Percentiles rank a stretch among this genome's conserved stretches.
These are phyloP conservation scores for Uronychia binucleata DNA, from an alignment of 73 alveolate species.

Conservation along the genomic window DNA sequence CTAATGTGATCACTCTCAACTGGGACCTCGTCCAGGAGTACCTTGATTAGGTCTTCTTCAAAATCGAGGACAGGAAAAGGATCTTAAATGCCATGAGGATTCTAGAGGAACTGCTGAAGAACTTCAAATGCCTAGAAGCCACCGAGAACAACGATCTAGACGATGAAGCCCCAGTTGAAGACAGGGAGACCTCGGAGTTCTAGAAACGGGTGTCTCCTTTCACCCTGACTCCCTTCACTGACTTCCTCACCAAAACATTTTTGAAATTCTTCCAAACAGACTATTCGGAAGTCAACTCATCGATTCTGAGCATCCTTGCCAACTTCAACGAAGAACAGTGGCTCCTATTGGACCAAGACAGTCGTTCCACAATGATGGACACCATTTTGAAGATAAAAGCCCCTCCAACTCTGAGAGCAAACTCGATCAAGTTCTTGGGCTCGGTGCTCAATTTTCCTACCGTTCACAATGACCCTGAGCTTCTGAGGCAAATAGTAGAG, in stretches of 20 bases:
- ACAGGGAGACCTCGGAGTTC: not conserved
- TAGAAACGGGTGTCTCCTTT: slow-evolving; percentile 6
- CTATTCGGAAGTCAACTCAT: slow-evolving; percentile 13
- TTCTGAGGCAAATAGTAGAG: not conserved
- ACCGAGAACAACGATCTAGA: not conserved
- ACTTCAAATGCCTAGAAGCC: slow-evolving; percentile 10
- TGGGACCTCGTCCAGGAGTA: not conserved
- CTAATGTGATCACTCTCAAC: not conserved
- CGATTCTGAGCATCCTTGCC: slow-evolving; percentile 6
- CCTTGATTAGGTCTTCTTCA: not conserved
- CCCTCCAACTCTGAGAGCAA: slow-evolving; percentile 32
- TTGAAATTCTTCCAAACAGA: not conserved
- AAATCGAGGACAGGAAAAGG: not conserved
- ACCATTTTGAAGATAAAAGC: slow-evolving; percentile 9
- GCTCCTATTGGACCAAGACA: slow-evolving; percentile 1
- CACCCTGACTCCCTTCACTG: not conserved
- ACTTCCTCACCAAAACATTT: not conserved
- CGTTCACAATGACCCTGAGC: not conserved
- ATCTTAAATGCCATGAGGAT: slow-evolving; percentile 1
- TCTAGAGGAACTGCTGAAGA: slow-evolving; percentile 43
- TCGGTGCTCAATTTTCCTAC: slow-evolving; percentile 10
- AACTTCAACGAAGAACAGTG: slow-evolving; percentile 22
- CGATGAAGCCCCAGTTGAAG: not conserved
- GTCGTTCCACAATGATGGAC: not conserved
- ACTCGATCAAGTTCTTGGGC: slow-evolving; percentile 29